These are phyloP conservation scores for Trichophyton equinum DNA, from an alignment of 2,329 filamentous ascomycete genomes.

Conservation along the genomic window DNA sequence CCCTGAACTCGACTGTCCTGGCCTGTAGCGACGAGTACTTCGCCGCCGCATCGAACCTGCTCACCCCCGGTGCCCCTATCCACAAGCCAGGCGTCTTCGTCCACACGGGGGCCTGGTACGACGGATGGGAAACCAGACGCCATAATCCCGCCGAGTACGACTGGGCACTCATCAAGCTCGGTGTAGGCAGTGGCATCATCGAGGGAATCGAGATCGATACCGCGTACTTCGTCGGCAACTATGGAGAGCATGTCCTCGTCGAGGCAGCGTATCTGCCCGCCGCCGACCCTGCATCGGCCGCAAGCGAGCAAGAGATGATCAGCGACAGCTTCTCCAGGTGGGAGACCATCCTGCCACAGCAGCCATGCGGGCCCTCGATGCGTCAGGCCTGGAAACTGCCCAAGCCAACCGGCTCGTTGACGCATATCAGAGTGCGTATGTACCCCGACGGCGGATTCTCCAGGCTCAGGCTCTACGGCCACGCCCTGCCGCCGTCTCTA, in stretches of 20 bases:
- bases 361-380: slow-evolving; percentile 30
- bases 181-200: slow-evolving; percentile 34
- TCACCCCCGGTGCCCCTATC: slow-evolving; percentile 44
- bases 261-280: slow-evolving; percentile 22
- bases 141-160: slow-evolving; percentile 48
- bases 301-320: slow-evolving; percentile 18
- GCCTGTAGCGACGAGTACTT: slow-evolving; percentile 51
- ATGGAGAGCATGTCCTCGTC: slow-evolving; percentile 31
- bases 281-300: background rate
- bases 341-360: slow-evolving; percentile 28
- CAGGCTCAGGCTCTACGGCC: slow-evolving; percentile 31
- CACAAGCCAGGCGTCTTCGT: slow-evolving; percentile 47
- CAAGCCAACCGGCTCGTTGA: slow-evolving; percentile 24
- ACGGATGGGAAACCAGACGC: slow-evolving; percentile 51
- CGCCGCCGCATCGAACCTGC: slow-evolving; percentile 46
- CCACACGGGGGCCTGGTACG: slow-evolving; percentile 51
- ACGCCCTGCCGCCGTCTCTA: slow-evolving; percentile 26
- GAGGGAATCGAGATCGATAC: slow-evolving; percentile 36
- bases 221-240: slow-evolving; percentile 35
- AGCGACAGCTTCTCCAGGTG: slow-evolving; percentile 26
- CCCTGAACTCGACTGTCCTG: slow-evolving; percentile 43
- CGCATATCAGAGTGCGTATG: slow-evolving; percentile 34
- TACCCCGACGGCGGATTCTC: slow-evolving; percentile 37
- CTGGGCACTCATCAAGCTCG: slow-evolving; percentile 48
- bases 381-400: slow-evolving; percentile 31